Percentiles rank a stretch among this genome's conserved stretches.
These are phyloP conservation scores for Rhizopogon vesiculosus DNA, from an alignment of 768 basidiomycete species.

Conservation along the genomic window DNA sequence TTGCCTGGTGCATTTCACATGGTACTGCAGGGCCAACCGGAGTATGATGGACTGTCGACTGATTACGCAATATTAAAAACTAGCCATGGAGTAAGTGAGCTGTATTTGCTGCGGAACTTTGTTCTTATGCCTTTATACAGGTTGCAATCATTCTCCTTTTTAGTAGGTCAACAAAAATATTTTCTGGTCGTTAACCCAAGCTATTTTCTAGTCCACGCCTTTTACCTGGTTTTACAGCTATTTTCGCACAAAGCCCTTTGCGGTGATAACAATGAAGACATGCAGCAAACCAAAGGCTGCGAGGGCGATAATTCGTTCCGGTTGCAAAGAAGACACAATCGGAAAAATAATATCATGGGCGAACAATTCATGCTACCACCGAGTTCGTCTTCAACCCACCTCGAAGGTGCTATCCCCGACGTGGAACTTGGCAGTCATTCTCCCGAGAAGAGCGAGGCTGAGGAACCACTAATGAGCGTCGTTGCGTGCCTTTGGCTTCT, in stretches of 20 bases:
- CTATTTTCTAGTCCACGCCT: constrained; percentile 30
- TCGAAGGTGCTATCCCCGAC: not conserved
- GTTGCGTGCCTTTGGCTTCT: constrained; percentile 49
- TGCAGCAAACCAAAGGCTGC: too few relatives aligned
- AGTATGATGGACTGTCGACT: constrained; percentile 21
- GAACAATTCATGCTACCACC: too few relatives aligned
- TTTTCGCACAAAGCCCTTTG: constrained; percentile 42
- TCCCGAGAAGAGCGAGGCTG: constrained; percentile 22
- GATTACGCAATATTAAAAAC: constrained; percentile 27
- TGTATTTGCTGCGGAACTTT: not conserved
- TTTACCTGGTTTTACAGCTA: constrained; percentile 40
- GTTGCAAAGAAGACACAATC: too few relatives aligned
- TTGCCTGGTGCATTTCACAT: constrained; percentile 71
- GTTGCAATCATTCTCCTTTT: constrained; percentile 39
- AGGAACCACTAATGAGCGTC: constrained; percentile 49
- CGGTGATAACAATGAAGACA: constrained; percentile 15
- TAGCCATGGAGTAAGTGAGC: constrained; percentile 34
- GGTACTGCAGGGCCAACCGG: constrained; percentile 18
- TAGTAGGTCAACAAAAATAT: constrained; percentile 22
- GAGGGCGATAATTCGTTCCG: too few relatives aligned
- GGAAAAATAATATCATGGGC: too few relatives aligned
- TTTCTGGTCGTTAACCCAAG: not conserved
- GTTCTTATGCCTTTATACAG: constrained; percentile 9
- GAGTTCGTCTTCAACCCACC: not conserved
- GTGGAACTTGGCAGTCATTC: constrained; percentile 13